Evolutionary conservation across 352 stramenopile genomes (phyloP), one percentile per base, ranked within the genome.

Genomic region (Pythium volutum): DNA sequence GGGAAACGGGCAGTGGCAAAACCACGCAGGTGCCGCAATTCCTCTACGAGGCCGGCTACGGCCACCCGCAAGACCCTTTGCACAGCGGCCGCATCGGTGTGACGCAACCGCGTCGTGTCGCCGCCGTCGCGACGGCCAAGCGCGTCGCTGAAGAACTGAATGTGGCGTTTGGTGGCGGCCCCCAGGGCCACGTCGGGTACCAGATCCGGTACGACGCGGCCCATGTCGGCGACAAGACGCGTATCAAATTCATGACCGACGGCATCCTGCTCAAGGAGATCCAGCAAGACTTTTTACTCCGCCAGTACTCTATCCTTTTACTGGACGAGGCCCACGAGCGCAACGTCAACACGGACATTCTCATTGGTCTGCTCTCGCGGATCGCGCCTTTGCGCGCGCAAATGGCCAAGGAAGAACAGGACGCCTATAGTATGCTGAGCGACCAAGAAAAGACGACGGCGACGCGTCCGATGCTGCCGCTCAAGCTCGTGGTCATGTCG

Each of bases 221-320:
- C 47, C 96, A 98, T 36, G 75, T 99, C 9, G 88, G 91, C 29
- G 55, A 82, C 23, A 67, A 86, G 22, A 99, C 94, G 16, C 81
- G 86, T 9, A 83, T 99, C 51, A 99, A 99, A 74, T 99, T 99
- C 71, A 99, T 99, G 97, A 99, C 97, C 6, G 97, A 99, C 69
- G 97, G 97, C 63, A 98, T 99, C 60, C 71, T 99, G 38, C 77
- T 99, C n/a, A 93, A 97, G 70, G 97, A 98, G 72, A 97, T 98
- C 64, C 89, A 98, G 67, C 77, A 90, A 47, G 82, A 93, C 50
- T 91, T 92, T 45, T 60, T 92, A 31, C 55, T 93, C 46, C 75
- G 77, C 29, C 73, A 87, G 29, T 94, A 93, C 67, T 93, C 85
- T 48, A 87, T 93, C 55, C 56, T 93, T 18, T 64, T 94, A 34